Evolutionary conservation across 768 basidiomycete genomes (phyloP), one percentile per base, ranked within the genome.

Genomic region (Paxillus ammoniavirescens): DNA sequence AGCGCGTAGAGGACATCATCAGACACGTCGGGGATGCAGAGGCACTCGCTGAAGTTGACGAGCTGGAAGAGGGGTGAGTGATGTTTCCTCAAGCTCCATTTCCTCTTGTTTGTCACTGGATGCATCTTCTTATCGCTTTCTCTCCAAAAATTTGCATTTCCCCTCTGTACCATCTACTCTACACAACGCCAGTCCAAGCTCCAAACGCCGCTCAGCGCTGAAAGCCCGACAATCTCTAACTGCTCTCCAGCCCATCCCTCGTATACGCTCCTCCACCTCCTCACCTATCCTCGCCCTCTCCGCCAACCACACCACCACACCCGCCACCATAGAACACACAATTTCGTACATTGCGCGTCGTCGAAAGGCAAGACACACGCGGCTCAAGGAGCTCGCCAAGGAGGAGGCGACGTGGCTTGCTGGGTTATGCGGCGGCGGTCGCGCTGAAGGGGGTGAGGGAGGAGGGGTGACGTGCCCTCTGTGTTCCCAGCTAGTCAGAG

Each of bases 1-100:
- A 87, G 59, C 80, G 89, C 56, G 77, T 91, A 18, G 81, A 89
- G 54, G 78, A 81, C 43, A 86, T 92, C 44, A 78, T 89, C 17
- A 73, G 72, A 50, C 76, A 78, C 44, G 75, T 90, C 42, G 87
- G 87, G 4, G 84, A 84, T 13, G 71, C 75, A 12, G 83, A 87
- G 44, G 73, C 79, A 21, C 68, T 82, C 10, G 75, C 77, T 10
- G 69, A 77, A 49, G 61, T 59, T 33, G 79, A 82, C 42, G 77
- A 81, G 43, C 72, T 77, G 37, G 77, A 81, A 35, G 81, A 82
- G 53, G 80, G 78, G 84, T 85, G 58, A 51, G 81, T 74, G 47
- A 26, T 10, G 8, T 9, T 31, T 31, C 31, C 2, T 31, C 47
- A 18, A 35, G 36, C 41, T 45, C 37, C 42, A 41, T 28, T 48